Evolutionary conservation across 2,329 filamentous ascomycete genomes (phyloP), one percentile per base, ranked within the genome.

Genomic region (Cadophora luteo-olivacea): DNA sequence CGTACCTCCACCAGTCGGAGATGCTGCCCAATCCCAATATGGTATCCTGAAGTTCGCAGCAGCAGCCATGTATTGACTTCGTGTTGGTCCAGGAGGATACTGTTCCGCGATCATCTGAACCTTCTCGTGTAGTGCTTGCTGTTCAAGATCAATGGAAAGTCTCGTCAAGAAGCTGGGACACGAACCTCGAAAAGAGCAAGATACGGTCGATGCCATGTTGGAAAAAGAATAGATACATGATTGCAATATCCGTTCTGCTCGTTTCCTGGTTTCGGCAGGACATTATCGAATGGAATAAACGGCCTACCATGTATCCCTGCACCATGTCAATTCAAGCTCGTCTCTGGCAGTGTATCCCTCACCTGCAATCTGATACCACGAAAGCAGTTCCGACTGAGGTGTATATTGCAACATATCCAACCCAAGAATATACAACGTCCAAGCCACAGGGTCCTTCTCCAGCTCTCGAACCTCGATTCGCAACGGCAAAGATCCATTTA

Each of bases 121-220:
- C 41, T 85, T 79, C 2, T 77, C 74, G 52, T 85, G 83, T 9
- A 89, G 78, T 12, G 80, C 75, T 84, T 89, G 87, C 85, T 87
- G 82, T n/a, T 33, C 16, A 25, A 45, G 7, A 38, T 51, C n/a
- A 22, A 12, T 4, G 1, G 48, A 19, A 51, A 16, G 4, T n/a
- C 1, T 22, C 3, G 9, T 4, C 45, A 48, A n/a, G 16, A 48
- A 22, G 9, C 38, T 45, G 45, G 1, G 22, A 4, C 45, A 48
- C 78, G 12, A 77, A 86, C 85, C 85, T 89, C 87, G 67, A 81
- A 88, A 16, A 88, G 79, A 7, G 82, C 79, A 55, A 87, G 73
- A 69, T 85, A 89, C 4, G 85, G 82, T 24, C 86, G 83, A 75
- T 89, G 87, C 87, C 85, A 89, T 9, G 74, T 72, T 24, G 72